Percentiles rank a stretch among this genome's conserved stretches.
Evolutionary conservation across 352 stramenopile species (phyloP).

Genomic region (Phytophthora lateralis): DNA sequence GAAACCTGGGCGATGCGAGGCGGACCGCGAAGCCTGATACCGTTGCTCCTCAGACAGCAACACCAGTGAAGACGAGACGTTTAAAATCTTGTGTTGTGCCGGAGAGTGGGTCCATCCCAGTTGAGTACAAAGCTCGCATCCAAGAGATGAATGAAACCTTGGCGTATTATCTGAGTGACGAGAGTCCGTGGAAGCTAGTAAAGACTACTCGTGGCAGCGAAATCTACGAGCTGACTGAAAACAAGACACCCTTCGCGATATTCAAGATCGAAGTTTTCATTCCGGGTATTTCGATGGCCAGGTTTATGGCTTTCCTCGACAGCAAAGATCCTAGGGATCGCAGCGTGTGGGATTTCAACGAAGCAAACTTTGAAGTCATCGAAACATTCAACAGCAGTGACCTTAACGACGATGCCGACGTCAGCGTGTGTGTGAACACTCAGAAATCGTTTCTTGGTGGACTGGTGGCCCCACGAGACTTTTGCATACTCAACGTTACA

Average conservation of each 20-base stretch:
- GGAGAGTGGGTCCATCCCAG: slow-evolving; percentile 19
- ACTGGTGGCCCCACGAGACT: slow-evolving; percentile 59
- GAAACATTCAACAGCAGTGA: slow-evolving; percentile 41
- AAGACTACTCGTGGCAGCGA: slow-evolving; percentile 35
- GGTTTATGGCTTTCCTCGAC: slow-evolving; percentile 53
- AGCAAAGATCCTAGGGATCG: slow-evolving; percentile 48
- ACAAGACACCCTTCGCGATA: slow-evolving; percentile 45
- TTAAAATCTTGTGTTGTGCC: neutral
- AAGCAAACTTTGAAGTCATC: slow-evolving; percentile 54
- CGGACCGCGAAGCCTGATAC: slow-evolving; percentile 4
- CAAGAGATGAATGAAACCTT: slow-evolving; percentile 34
- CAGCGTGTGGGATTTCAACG: slow-evolving; percentile 56
- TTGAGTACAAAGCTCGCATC: slow-evolving; percentile 28
- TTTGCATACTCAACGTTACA: slow-evolving; percentile 49
- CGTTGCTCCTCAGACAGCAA: slow-evolving; percentile 1
- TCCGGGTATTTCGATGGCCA: slow-evolving; percentile 38
- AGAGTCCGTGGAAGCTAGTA: slow-evolving; percentile 48
- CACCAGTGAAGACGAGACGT: neutral
- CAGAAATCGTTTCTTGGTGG: slow-evolving; percentile 65
- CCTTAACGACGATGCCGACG: slow-evolving; percentile 25
- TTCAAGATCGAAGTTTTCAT: slow-evolving; percentile 66
- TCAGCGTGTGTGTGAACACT: slow-evolving; percentile 53
- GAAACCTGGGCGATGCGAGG: neutral
- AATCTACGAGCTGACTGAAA: slow-evolving; percentile 54
- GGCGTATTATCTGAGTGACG: slow-evolving; percentile 43